Conservation (phyloP, 331 rosid species). For the Quercus lobata region DNA sequence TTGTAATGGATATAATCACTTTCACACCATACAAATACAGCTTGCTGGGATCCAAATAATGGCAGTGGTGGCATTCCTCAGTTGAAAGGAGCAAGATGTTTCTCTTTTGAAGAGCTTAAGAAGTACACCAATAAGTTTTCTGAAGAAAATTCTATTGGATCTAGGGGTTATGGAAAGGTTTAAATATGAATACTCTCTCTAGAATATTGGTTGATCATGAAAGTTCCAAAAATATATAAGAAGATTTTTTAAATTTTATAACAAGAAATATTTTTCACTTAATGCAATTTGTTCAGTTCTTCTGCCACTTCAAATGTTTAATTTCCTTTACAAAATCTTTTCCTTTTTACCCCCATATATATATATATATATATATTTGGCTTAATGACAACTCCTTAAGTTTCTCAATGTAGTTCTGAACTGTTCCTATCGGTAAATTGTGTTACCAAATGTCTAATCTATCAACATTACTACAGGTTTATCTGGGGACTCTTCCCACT, state of each 20-base stretch:
- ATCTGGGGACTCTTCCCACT: conserved; percentile 47
- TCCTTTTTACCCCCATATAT: background rate
- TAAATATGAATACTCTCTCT: background rate
- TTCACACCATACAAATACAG: conserved; percentile 27
- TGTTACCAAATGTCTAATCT: background rate
- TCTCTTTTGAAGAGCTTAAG: background rate
- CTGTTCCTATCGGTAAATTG: background rate
- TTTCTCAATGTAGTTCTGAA: background rate
- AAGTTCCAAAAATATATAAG: background rate
- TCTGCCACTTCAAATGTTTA: background rate
- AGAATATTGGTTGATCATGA: background rate
- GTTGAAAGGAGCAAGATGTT: background rate
- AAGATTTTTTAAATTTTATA: background rate
- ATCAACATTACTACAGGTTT: background rate
- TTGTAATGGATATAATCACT: background rate
- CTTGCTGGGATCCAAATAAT: conserved; percentile 36
- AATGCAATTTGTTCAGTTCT: background rate
- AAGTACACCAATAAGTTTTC: conserved; percentile 3
- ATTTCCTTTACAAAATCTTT: background rate
- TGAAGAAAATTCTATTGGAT: background rate
- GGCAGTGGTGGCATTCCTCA: conserved; percentile 47
- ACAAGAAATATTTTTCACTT: background rate
- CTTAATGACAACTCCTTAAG: background rate
- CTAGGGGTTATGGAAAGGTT: background rate
- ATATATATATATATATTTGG: background rate